These are phyloP conservation scores for Myriosclerotinia curreyana DNA, from an alignment of 2,329 filamentous ascomycete genomes.

Conservation along the genomic window DNA sequence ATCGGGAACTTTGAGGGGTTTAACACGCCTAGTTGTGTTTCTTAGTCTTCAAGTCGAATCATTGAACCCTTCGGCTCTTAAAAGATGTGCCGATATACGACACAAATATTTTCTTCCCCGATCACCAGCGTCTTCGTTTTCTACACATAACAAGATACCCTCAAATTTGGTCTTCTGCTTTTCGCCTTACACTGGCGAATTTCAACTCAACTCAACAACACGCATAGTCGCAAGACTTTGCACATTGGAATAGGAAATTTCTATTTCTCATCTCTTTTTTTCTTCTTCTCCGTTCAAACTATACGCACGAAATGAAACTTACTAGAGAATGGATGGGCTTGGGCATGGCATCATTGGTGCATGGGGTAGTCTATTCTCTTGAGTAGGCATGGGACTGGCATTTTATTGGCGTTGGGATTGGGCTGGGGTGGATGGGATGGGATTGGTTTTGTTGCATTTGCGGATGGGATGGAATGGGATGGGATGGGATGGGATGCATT, in stretches of 20 bases:
- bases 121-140: background rate
- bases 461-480: background rate
- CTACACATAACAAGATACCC: background rate
- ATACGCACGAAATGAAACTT: slow-evolving; percentile 15
- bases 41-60: no score
- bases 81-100: background rate
- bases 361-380: background rate
- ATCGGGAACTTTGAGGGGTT: slow-evolving; percentile 55
- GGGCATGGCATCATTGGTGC: slow-evolving; percentile 1
- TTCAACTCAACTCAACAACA: background rate
- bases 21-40: background rate
- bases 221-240: background rate
- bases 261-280: background rate
- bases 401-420: slow-evolving; percentile 7
- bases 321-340: background rate
- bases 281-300: background rate
- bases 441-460: slow-evolving; percentile 3
- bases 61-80: no score
- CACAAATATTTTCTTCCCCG: background rate
- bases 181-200: background rate
- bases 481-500: background rate
- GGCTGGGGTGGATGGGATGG: background rate
- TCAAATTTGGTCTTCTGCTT: background rate
- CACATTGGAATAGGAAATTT: no score
- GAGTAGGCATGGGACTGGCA: background rate